Percentiles rank a stretch among this genome's conserved stretches.
Conservation (phyloP, 2,329 filamentous ascomycete genomes). For the Pseudodiploospora longispora region DNA sequence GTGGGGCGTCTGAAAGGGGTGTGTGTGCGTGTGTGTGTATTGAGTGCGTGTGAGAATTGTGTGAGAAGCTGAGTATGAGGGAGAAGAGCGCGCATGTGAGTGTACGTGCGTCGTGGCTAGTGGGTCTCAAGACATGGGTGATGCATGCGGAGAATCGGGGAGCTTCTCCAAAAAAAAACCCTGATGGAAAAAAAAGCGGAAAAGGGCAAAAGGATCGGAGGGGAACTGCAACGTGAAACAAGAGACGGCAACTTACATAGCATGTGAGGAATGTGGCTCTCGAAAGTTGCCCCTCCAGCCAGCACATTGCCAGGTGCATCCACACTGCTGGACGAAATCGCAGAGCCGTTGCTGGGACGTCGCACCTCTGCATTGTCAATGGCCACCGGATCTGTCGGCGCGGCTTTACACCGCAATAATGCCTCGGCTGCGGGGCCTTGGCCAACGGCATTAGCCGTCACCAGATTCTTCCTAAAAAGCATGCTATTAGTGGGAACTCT, state of each 20-base stretch:
- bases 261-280: slow-evolving; percentile 39
- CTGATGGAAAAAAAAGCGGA: not conserved
- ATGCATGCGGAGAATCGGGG: slow-evolving; percentile 20
- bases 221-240: slow-evolving; percentile 8
- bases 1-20: slow-evolving; percentile 3
- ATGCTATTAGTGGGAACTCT: slow-evolving; percentile 3
- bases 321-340: slow-evolving; percentile 24
- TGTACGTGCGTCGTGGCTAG: no score
- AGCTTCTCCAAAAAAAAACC: slow-evolving; percentile 13
- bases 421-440: slow-evolving; percentile 35
- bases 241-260: slow-evolving; percentile 34
- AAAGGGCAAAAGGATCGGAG: slow-evolving; percentile 1
- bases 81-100: not conserved
- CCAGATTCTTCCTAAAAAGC: slow-evolving; percentile 34
- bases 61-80: not conserved
- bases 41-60: no score
- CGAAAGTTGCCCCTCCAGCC: slow-evolving; percentile 17
- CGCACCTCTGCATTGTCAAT: slow-evolving; percentile 31
- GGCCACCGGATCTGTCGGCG: slow-evolving; percentile 18
- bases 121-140: not conserved
- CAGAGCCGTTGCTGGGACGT: slow-evolving; percentile 28
- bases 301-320: slow-evolving; percentile 14
- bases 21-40: not conserved
- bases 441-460: slow-evolving; percentile 29
- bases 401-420: slow-evolving; percentile 31